Base-by-base conservation (phyloP, 2,329 filamentous ascomycete species). In the Verticillium nonalfalfae region DNA sequence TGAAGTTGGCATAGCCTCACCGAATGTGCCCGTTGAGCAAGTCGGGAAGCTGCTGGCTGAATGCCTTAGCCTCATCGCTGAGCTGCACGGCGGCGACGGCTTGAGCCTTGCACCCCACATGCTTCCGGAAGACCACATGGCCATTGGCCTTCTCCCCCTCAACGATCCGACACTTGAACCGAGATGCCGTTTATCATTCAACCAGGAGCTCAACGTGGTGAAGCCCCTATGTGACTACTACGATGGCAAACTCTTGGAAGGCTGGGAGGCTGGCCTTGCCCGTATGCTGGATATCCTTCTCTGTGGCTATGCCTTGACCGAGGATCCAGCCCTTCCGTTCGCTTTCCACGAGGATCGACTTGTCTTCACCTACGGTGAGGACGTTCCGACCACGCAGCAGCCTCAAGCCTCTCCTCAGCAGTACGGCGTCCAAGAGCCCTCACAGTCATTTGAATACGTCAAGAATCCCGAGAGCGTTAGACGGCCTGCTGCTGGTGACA, bases 121-220 rank as follows among this genome's bases (percentile, higher is more conserved):
- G 21, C 75, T 86, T 1, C 66, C 74, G 0, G 83, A 86, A 67
- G 83, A 86, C 61, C 65, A 80, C 61, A 74, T 80, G 62, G 72
- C 76, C 15, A 69, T 78, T 13, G 80, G 81, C 4, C 68, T 82
- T 35, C 72, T 73, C 15, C 75, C 79, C 3, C 70, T 83, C 18
- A 73, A 74, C 54, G 71, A 74, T 21, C 69, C 74, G 1, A 63
- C 68, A 10, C 68, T 81, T 4, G 76, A 77, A 1, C 66, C 72
- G 50, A 72, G 72, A 33, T 81, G 78, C 60, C 73, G 75, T 60
- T 71, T 77, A 15, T 76, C 74, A 60, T 74, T 71, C 58, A 64
- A 65, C 31, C 70, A 74, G 26, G 68, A 70, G 36, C 73, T 72
- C 31, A 71, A 70, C 45, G 55, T 58, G n/a, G 60, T 70, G 57